phyloP scores from a whole-genome alignment of 2,329 filamentous ascomycete species.

The Colletotrichum caudatum region DNA sequence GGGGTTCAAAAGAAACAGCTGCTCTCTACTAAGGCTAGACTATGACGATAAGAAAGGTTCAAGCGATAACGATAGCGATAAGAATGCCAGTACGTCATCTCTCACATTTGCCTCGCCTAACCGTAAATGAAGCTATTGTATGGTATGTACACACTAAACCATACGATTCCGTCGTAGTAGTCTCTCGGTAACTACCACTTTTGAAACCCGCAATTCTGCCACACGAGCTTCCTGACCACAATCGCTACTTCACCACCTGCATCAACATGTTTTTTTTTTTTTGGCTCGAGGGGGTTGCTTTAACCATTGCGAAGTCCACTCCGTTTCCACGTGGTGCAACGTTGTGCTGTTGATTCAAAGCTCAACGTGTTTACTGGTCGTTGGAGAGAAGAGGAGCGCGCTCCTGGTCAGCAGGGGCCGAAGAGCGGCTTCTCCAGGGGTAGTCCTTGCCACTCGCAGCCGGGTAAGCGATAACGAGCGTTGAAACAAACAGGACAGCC shows the following conservation, averaged over 20 bases:
- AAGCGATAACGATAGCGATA: slow-evolving; percentile 37
- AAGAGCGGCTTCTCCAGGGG: slow-evolving; percentile 59
- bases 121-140: slow-evolving; percentile 25
- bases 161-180: slow-evolving; percentile 2
- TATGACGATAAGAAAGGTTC: slow-evolving; percentile 13
- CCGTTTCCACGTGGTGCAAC: background rate
- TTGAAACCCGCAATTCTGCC: background rate
- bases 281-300: slow-evolving; percentile 9
- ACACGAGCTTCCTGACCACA: background rate
- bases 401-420: slow-evolving; percentile 62
- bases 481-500: slow-evolving; percentile 77
- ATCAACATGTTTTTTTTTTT: background rate
- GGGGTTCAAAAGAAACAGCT: background rate
- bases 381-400: slow-evolving; percentile 72
- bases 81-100: slow-evolving; percentile 33
- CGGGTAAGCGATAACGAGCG: slow-evolving; percentile 73
- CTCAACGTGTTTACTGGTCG: slow-evolving; percentile 43
- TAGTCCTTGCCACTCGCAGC: slow-evolving; percentile 70
- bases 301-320: background rate
- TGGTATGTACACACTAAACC: slow-evolving; percentile 30
- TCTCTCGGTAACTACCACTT: slow-evolving; percentile 16
- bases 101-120: background rate
- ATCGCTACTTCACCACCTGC: background rate
- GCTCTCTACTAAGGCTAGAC: slow-evolving; percentile 22
- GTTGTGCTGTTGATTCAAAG: background rate